A percentile compares a stretch with the other conserved stretches of the same genome.
phyloP scores from a whole-genome alignment of 371 early-diverging fungal species.

The Actinomortierella ambigua region DNA sequence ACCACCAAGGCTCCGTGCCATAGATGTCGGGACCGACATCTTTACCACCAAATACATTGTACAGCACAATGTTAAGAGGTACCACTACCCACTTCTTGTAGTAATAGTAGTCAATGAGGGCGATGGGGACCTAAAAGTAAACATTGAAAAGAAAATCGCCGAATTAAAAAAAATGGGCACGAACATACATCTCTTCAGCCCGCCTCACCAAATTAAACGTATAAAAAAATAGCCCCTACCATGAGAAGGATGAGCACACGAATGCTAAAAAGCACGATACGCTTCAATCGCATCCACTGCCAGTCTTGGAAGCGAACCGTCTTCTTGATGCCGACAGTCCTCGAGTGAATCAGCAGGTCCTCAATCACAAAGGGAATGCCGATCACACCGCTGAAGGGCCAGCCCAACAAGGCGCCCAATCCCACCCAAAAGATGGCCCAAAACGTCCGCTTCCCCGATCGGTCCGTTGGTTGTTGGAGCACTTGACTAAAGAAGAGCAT shows the following conservation, averaged over 20 bases:
- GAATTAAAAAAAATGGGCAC: not conserved
- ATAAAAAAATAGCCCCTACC: slow-evolving; percentile 11
- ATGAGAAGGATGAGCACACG: slow-evolving; percentile 18
- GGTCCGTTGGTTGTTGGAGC: slow-evolving; percentile 56
- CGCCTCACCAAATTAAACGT: not conserved
- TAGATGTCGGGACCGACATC: slow-evolving; percentile 85
- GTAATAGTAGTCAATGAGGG: slow-evolving; percentile 75
- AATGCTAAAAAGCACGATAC: slow-evolving; percentile 18
- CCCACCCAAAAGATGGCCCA: slow-evolving; percentile 66
- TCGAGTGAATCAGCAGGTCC: slow-evolving; percentile 62
- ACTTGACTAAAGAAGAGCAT: slow-evolving; percentile 77
- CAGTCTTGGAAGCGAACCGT: slow-evolving; percentile 48
- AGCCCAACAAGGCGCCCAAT: slow-evolving; percentile 78
- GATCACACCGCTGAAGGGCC: slow-evolving; percentile 87
- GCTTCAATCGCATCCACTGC: slow-evolving; percentile 33
- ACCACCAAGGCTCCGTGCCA: slow-evolving; percentile 95
- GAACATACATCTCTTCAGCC: not conserved
- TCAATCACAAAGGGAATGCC: slow-evolving; percentile 83
- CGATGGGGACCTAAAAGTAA: slow-evolving; percentile 61
- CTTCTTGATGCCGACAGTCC: slow-evolving; percentile 53
- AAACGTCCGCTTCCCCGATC: slow-evolving; percentile 54
- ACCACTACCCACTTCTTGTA: slow-evolving; percentile 76
- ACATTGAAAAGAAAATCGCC: too few relatives aligned
- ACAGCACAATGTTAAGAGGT: slow-evolving; percentile 86
- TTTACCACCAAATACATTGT: slow-evolving; percentile 83